Percentiles rank a stretch among this genome's conserved stretches.
phyloP scores from a whole-genome alignment of 495 filamentous ascomycete genomes.

The Pyrenopolyporus hunteri region DNA sequence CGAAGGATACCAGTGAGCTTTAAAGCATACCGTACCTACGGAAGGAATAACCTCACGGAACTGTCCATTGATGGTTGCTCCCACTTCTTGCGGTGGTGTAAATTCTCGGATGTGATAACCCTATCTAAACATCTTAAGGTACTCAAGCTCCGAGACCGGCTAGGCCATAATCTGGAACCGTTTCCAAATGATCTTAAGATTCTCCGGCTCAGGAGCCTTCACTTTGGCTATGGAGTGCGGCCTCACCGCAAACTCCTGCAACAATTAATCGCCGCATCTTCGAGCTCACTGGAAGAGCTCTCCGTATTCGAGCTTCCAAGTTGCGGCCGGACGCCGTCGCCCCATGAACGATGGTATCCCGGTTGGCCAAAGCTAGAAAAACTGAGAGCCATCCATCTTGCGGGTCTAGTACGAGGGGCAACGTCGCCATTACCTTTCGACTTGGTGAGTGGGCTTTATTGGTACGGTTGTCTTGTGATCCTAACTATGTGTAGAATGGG shows the following conservation, averaged over 20 bases:
- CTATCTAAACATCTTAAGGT: conserved; percentile 15
- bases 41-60: conserved; percentile 18
- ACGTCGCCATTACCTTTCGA: not conserved
- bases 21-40: conserved; percentile 19
- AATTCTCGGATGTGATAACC: not conserved
- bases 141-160: conserved; percentile 22
- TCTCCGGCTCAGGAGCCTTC: conserved; percentile 20
- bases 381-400: conserved; percentile 29
- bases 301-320: conserved; percentile 24
- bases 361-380: conserved; percentile 31
- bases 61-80: conserved; percentile 14
- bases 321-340: not conserved
- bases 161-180: not conserved
- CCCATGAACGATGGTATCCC: not conserved
- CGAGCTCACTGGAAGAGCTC: conserved; percentile 29
- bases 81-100: not conserved
- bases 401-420: not conserved
- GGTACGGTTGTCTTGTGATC: not conserved
- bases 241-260: not conserved
- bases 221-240: conserved; percentile 11
- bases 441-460: conserved; percentile 9
- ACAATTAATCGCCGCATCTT: conserved; percentile 20
- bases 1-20: not conserved
- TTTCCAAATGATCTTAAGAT: not conserved
- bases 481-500: conserved; percentile 17